Percentiles rank a stretch among this genome's conserved stretches.
Conservation (phyloP, 331 rosid species). For the Acacia pycnantha region DNA sequence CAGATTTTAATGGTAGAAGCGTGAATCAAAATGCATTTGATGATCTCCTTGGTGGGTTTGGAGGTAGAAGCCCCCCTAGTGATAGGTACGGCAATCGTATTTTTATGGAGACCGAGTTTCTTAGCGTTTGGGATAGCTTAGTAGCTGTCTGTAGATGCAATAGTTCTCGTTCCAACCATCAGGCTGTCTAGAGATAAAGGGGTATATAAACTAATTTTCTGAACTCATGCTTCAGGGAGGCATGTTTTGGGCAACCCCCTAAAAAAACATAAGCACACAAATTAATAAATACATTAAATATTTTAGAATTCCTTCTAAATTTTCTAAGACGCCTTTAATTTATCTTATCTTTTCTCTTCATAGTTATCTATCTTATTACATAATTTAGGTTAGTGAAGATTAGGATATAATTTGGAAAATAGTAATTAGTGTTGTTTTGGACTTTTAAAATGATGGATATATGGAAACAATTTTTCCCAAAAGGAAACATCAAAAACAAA, state of each 20-base stretch:
- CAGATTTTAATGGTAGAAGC: constrained; percentile 47
- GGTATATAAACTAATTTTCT: constrained; percentile 8
- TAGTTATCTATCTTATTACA: neutral
- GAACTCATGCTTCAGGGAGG: neutral
- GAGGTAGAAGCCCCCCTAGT: constrained; percentile 40
- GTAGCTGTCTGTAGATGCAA: neutral
- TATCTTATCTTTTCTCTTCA: neutral
- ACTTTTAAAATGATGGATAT: neutral
- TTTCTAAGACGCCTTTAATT: neutral
- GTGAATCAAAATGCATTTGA: neutral
- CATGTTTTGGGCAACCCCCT: neutral
- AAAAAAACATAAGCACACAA: neutral
- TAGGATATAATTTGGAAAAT: neutral
- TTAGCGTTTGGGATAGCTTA: constrained; percentile 5
- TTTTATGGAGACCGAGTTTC: neutral
- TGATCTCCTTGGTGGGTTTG: constrained; percentile 45
- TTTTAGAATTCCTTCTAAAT: neutral
- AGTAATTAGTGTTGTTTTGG: neutral
- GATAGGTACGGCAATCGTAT: constrained; percentile 48
- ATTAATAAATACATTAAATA: neutral
- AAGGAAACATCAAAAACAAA: neutral
- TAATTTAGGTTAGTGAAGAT: neutral
- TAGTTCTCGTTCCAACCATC: neutral
- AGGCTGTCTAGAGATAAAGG: neutral
- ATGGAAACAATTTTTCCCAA: neutral